phyloP scores from a whole-genome alignment of 2,329 filamentous ascomycete species.

The Dactylonectria estremocensis region DNA sequence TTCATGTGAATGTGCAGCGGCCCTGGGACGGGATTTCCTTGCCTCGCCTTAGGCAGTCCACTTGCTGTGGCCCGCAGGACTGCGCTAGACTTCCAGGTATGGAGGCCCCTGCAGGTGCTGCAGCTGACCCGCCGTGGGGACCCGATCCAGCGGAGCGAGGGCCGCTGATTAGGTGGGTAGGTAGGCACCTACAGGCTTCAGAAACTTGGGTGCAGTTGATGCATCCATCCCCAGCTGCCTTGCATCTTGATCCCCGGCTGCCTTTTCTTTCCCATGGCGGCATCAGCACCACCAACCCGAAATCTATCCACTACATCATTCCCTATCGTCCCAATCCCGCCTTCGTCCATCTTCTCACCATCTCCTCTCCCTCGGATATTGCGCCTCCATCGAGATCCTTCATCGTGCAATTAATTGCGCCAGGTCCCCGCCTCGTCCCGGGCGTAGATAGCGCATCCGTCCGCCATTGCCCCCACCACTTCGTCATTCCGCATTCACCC shows the following conservation, averaged over 20 bases:
- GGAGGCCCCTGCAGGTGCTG: conserved; percentile 3
- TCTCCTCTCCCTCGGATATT: neutral
- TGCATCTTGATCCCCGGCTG: neutral
- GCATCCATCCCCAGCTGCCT: neutral
- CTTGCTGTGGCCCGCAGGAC: conserved; percentile 10
- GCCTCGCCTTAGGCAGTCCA: neutral
- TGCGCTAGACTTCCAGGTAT: conserved; percentile 9
- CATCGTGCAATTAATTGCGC: neutral
- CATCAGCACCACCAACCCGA: neutral
- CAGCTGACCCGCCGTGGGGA: conserved; percentile 15
- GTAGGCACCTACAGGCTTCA: too few species aligned
- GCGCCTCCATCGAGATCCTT: neutral
- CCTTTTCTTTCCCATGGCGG: neutral
- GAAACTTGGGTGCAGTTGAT: too few species aligned
- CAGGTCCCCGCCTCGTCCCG: neutral
- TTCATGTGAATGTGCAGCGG: neutral
- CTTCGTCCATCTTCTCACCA: neutral
- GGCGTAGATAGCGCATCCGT: neutral
- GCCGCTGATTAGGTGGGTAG: neutral
- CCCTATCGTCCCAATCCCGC: conserved; percentile 5
- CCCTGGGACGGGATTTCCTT: neutral
- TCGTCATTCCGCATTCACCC: neutral
- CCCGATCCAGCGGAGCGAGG: conserved; percentile 17
- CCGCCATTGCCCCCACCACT: neutral
- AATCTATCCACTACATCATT: conserved; percentile 5